Percentiles rank a stretch among this genome's conserved stretches.
These are phyloP conservation scores for Trichoderma afroharzianum DNA, from an alignment of 2,329 filamentous ascomycete species.

Conservation along the genomic window DNA sequence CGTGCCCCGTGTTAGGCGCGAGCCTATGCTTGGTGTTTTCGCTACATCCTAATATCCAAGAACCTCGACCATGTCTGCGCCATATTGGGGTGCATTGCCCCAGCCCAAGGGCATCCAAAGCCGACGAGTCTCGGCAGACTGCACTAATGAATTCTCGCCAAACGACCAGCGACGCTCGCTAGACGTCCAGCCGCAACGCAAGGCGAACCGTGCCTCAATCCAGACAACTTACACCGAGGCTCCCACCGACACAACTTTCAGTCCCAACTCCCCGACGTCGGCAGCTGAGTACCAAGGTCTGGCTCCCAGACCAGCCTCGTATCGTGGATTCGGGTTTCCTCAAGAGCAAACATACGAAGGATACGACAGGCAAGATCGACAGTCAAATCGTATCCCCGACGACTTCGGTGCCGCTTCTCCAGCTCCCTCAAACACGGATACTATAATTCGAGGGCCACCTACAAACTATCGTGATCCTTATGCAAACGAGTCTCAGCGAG, in stretches of 20 bases:
- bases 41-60: background rate
- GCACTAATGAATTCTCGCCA: slow-evolving; percentile 28
- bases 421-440: slow-evolving; percentile 56
- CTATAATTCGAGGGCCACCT: slow-evolving; percentile 53
- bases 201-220: slow-evolving; percentile 49
- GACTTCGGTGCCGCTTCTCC: slow-evolving; percentile 35
- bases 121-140: slow-evolving; percentile 34
- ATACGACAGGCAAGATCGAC: slow-evolving; percentile 13
- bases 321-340: slow-evolving; percentile 47
- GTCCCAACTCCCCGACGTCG: slow-evolving; percentile 54
- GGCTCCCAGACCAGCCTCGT: slow-evolving; percentile 57
- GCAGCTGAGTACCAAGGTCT: slow-evolving; percentile 51
- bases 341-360: slow-evolving; percentile 38
- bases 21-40: background rate
- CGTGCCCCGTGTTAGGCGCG: background rate
- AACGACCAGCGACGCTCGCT: slow-evolving; percentile 32
- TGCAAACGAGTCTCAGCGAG: slow-evolving; percentile 23
- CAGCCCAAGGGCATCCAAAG: slow-evolving; percentile 40
- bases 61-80: slow-evolving; percentile 38
- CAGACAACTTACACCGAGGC: slow-evolving; percentile 55
- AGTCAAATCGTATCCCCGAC: slow-evolving; percentile 29
- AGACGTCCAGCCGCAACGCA: slow-evolving; percentile 40
- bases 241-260: slow-evolving; percentile 56
- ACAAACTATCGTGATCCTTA: slow-evolving; percentile 53
- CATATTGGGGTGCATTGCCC: slow-evolving; percentile 59